Evolutionary conservation across 257 asterid species (phyloP).

Genomic region (Phtheirospermum japonicum): DNA sequence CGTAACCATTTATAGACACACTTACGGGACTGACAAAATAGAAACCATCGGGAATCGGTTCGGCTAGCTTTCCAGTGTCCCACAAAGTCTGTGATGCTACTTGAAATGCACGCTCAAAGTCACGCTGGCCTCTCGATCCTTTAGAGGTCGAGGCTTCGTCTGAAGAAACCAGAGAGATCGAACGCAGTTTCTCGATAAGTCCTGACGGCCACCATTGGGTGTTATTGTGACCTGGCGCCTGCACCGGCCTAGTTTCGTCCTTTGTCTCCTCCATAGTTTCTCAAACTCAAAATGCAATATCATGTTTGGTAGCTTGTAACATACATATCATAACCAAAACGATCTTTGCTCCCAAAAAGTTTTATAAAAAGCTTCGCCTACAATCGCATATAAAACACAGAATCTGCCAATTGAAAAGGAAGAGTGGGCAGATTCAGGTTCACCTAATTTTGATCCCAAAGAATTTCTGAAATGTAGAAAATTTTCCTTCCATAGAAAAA

Average conservation of each 20-base stretch:
- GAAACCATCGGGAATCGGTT: constrained; percentile 88
- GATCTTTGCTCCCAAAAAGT: constrained; percentile 31
- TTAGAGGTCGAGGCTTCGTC: constrained; percentile 47
- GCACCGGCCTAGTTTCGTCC: constrained; percentile 43
- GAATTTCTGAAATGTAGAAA: not conserved
- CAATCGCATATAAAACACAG: constrained; percentile 26
- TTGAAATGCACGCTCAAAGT: constrained; percentile 47
- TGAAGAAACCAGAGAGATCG: constrained; percentile 52
- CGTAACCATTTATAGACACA: constrained; percentile 5
- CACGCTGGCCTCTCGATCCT: constrained; percentile 42
- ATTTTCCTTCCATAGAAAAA: not conserved
- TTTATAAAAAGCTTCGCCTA: constrained; percentile 40
- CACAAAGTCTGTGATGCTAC: constrained; percentile 76
- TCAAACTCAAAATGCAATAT: constrained; percentile 42
- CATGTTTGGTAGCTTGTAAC: constrained; percentile 47
- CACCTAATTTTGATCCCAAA: not conserved
- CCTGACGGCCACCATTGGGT: constrained; percentile 70
- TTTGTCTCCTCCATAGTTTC: constrained; percentile 65
- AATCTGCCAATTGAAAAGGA: constrained; percentile 29
- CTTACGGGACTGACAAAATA: constrained; percentile 82
- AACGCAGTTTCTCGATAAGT: constrained; percentile 54
- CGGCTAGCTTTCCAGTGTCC: constrained; percentile 80
- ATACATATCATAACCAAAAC: constrained; percentile 40
- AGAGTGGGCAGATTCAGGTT: not conserved
- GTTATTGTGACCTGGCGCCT: constrained; percentile 43